Conservation (phyloP, 768 basidiomycete genomes). For the Trametes punicea region DNA sequence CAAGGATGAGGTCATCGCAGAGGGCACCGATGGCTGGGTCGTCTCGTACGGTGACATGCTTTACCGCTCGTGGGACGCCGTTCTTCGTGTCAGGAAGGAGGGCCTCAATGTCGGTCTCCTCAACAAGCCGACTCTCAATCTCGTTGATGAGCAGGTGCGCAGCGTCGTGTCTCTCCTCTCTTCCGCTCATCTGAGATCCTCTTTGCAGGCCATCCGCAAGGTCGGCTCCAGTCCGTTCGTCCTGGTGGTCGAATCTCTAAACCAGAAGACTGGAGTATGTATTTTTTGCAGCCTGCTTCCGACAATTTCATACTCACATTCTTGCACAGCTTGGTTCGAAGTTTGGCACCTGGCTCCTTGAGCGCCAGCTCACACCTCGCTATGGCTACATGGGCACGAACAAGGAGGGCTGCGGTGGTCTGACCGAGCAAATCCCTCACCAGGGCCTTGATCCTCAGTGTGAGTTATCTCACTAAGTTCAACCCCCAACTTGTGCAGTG, state of each 20-base stretch:
- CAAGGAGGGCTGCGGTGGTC: slow-evolving; percentile 73
- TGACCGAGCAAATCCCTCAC: slow-evolving; percentile 81
- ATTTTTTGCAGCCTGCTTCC: not conserved
- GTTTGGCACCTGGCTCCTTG: slow-evolving; percentile 83
- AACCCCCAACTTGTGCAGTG: too few species aligned
- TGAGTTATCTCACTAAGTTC: slow-evolving; percentile 41
- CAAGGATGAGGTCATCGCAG: slow-evolving; percentile 77
- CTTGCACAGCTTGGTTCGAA: slow-evolving; percentile 62
- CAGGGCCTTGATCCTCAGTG: slow-evolving; percentile 80
- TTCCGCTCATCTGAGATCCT: too few species aligned
- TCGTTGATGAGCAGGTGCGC: slow-evolving; percentile 66
- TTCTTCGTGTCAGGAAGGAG: slow-evolving; percentile 63
- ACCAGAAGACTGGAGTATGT: slow-evolving; percentile 83
- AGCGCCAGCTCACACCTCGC: slow-evolving; percentile 74
- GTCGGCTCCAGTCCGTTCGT: slow-evolving; percentile 75
- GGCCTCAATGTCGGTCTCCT: slow-evolving; percentile 81
- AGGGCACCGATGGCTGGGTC: slow-evolving; percentile 79
- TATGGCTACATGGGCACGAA: slow-evolving; percentile 79
- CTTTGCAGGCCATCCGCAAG: slow-evolving; percentile 53
- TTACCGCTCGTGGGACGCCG: slow-evolving; percentile 81
- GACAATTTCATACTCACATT: not conserved
- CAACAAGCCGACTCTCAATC: slow-evolving; percentile 81
- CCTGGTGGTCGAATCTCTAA: slow-evolving; percentile 80
- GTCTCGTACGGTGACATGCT: slow-evolving; percentile 87
- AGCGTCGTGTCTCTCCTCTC: too few species aligned